phyloP scores from a whole-genome alignment of 2,329 filamentous ascomycete species.

The Chrysoporthe austroafricana region DNA sequence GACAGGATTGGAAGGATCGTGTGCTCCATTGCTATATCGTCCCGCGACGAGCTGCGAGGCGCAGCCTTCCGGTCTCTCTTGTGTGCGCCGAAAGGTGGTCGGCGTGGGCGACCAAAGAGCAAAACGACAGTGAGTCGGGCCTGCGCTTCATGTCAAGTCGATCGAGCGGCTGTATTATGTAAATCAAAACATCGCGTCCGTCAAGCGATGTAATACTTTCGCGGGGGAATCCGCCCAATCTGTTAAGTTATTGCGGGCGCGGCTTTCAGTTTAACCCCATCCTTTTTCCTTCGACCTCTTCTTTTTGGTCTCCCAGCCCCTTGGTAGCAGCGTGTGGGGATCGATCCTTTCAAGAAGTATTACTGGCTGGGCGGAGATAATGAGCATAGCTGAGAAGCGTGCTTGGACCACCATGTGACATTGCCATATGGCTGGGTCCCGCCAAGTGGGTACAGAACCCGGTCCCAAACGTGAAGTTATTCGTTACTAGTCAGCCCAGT shows the following conservation, averaged over 20 bases:
- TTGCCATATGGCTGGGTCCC: background rate
- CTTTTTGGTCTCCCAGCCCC: background rate
- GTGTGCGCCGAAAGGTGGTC: background rate
- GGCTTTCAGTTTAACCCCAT: background rate
- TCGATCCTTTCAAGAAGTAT: background rate
- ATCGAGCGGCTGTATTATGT: background rate
- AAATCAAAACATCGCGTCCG: background rate
- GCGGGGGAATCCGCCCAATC: background rate
- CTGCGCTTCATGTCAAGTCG: background rate
- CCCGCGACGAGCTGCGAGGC: background rate
- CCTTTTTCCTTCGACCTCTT: background rate
- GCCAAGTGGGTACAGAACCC: constrained; percentile 6
- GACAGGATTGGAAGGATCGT: constrained; percentile 30
- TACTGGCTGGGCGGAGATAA: background rate
- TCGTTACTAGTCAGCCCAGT: background rate
- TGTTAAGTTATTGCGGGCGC: background rate
- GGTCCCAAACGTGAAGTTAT: background rate
- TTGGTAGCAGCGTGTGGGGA: background rate
- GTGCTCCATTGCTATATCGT: constrained; percentile 15
- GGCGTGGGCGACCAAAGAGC: background rate
- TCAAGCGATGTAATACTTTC: background rate
- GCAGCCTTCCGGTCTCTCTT: background rate
- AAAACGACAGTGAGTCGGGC: background rate
- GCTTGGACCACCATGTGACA: background rate
- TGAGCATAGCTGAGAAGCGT: background rate